Evolutionary conservation across 2,329 filamentous ascomycete species (phyloP), one percentile per base, ranked within the genome.

Genomic region (Stagonosporopsis rhizophila): DNA sequence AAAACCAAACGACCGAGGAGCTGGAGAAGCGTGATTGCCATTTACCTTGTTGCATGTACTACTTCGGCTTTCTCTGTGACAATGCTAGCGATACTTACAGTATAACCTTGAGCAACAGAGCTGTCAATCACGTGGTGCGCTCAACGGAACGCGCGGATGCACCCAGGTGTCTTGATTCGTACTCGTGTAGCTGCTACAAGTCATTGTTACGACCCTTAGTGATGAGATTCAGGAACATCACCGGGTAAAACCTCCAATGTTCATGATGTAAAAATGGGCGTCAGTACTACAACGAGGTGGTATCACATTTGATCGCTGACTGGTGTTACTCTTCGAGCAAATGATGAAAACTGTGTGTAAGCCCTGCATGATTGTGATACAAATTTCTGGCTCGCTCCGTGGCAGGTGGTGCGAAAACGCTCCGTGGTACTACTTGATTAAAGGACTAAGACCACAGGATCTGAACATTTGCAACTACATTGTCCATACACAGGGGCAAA

Each of bases 121-220:
- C 53, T 56, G 59, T 58, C 57, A 56, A 44, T 56, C 51, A 54
- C 59, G 54, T 62, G 56, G 34, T 39, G 51, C 34, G 20, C 22
- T 34, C 11, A 19, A 20, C 25, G 37, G 52, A 4, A 49, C 22
- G 15, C 9, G 32, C 34, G 41, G 32, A 11, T 54, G 40, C 50
- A 20, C 11, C 25, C 3, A 8, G 6, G 2, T 14, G 15, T 17
- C 25, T 23, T 22, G 2, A 22, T n/a, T 7, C n/a, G 17, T 3
- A n/a, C n/a, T 23, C 40, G 49, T 44, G 32, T 37, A 41, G 44
- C 32, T 27, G 30, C 38, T 45, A 11, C 19, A 11, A 23, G 14
- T 40, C 32, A 15, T 48, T 51, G 30, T 58, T 23, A 30, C 34
- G 20, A 37, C 30, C 12, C 4, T 30, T 3, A 20, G 22, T 20